Evolutionary conservation across 305 asterid genomes (phyloP), one percentile per base, ranked within the genome.

Genomic region (Withania somnifera): DNA sequence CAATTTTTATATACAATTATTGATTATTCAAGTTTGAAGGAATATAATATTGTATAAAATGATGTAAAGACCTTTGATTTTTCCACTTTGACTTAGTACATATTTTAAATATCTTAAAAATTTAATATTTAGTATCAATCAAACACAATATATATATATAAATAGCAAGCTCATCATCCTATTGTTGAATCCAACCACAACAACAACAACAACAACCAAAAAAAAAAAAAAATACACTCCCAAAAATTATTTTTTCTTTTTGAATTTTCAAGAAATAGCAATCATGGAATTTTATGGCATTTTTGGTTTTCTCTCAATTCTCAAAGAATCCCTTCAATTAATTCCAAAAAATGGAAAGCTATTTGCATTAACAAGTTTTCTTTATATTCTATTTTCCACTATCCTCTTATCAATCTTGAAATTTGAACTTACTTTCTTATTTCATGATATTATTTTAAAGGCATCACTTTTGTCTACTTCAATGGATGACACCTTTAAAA

Each of bases 301-400:
- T 14, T 56, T 78, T 54, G 50, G 85, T 71, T 86, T 86, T 60
- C 56, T 84, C 28, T 4, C 60, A 14, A 80, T 86, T 76, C 71
- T 86, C 11, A 75, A 14, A 22, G 86, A 87, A 82, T 82, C 88
- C n/a, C 9, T 86, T 85, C 83, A 84, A 54, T 83, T 89, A 56
- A 64, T 89, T 24, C 77, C 84, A 61, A 87, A 26, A 86, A 89
- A 89, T 82, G 84, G 83, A 84, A 87, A 89, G 15, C 78, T 87
- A 79, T 56, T 87, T 77, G 82, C 61, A 0, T 15, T 82, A 71
- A 61, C 81, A 26, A 77, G 66, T 13, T 0, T 78, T 38, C 54
- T 79, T 51, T 64, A 88, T 4, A 5, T 83, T 1, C 57, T 84
- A 57, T n/a, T 83, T 9, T 68, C 78, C 1, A 75, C 75, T 1